These are phyloP conservation scores for Hawksworthiomyces lignivorus DNA, from an alignment of 2,329 filamentous ascomycete species.

Conservation along the genomic window DNA sequence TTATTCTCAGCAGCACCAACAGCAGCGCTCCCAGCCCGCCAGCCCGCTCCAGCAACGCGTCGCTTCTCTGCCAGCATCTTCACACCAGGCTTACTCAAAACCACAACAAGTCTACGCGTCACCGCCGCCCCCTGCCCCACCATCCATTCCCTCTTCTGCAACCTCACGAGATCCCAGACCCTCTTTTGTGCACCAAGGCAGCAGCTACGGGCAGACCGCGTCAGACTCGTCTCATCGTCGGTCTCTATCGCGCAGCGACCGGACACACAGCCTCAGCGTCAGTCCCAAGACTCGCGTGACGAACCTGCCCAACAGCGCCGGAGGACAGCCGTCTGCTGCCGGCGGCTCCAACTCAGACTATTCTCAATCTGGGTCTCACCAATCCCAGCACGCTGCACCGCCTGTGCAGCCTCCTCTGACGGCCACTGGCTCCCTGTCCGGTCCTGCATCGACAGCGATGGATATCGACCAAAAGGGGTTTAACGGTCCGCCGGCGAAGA, in stretches of 20 bases:
- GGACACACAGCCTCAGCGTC: conserved; percentile 64
- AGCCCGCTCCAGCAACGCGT: conserved; percentile 54
- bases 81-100: neutral
- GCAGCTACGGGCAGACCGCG: conserved; percentile 34
- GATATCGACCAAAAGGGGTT: conserved; percentile 24
- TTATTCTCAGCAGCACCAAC: conserved; percentile 2
- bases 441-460: conserved; percentile 14
- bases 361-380: neutral
- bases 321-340: conserved; percentile 17
- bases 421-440: neutral
- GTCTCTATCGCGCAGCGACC: conserved; percentile 50
- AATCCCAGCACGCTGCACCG: neutral
- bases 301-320: conserved; percentile 38
- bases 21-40: conserved; percentile 40
- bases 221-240: conserved; percentile 30
- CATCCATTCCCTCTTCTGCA: neutral
- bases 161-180: conserved; percentile 1
- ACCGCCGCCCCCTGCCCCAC: conserved; percentile 23
- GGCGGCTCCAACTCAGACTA: neutral
- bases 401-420: neutral
- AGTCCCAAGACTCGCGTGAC: conserved; percentile 67
- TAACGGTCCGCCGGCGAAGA: conserved; percentile 35
- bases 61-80: conserved; percentile 16
- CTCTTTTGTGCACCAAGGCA: conserved; percentile 15
- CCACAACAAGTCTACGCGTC: conserved; percentile 15